Base-by-base conservation (phyloP, 1,139 yeast genomes). In the Scheffersomyces lignicola region DNA sequence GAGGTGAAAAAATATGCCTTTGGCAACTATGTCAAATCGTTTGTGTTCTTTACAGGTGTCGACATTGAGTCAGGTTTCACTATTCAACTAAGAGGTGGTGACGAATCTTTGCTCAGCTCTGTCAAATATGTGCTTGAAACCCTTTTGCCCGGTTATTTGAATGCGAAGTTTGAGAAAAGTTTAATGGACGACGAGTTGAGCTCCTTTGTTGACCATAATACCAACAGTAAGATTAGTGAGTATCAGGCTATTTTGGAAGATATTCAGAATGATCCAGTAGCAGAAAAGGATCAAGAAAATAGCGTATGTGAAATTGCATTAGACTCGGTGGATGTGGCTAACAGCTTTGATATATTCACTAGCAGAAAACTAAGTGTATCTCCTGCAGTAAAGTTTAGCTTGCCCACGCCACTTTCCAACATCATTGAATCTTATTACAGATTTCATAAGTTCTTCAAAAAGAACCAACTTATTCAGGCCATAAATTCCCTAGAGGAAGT, bases 91-190 rank as follows among this genome's bases (percentile, higher is more conserved):
- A 69, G 98, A 40, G 98, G 98, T 2, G 83, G 80, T 1, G 74
- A 76, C 45, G 76, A 69, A 30, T 81, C 77, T 2, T 54, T 70
- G 1, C 60, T 90, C 42, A 73, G 78, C 34, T 77, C 78, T 37
- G 73, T 90, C 16, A 94, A 94, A 53, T 80, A 82, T 38, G 83
- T 90, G 2, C 73, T 86, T 2, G 95, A 87, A 47, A 82, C 92
- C 32, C 72, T 90, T 76, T 75, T 86, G 4, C 83, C 85, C 34
- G 85, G 84, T 1, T 77, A 82, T 23, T 78, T 85, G 52, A 88
- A 89, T 48, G 70, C 88, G 29, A 82, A 82, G 49, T 73, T 89
- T 39, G 99, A 94, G 53, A 82, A 84, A 16, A 79, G 92, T 3
- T 73, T 88, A 33, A 78, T 90, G 57, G 75, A 86, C 34, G 96